These are phyloP conservation scores for Ceriops tagal DNA, from an alignment of 345 rosid species.

Conservation along the genomic window DNA sequence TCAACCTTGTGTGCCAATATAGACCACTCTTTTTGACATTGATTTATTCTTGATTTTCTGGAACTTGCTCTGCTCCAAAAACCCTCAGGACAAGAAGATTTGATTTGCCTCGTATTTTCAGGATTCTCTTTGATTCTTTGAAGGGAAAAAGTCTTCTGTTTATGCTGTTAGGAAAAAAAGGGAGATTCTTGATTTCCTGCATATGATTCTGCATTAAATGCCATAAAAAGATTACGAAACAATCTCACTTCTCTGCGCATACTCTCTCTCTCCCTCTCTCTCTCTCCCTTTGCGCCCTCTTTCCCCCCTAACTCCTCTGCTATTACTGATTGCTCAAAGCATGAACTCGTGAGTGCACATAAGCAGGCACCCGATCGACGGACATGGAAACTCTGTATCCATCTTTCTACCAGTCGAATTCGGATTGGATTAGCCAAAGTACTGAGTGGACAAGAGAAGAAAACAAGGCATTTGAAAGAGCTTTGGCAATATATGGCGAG, in stretches of 20 bases:
- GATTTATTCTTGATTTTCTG: conserved; percentile 1
- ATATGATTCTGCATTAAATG: conserved; percentile 23
- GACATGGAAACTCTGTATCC: conserved; percentile 62
- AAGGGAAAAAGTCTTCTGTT: conserved; percentile 35
- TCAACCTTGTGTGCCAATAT: conserved; percentile 8
- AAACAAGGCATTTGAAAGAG: conserved; percentile 78
- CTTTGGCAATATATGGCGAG: conserved; percentile 61
- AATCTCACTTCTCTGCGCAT: background rate
- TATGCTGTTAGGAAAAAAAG: conserved; percentile 16
- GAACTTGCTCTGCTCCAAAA: conserved; percentile 3
- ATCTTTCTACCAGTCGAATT: conserved; percentile 28
- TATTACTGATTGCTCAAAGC: background rate
- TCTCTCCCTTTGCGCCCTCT: background rate
- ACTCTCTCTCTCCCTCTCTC: background rate
- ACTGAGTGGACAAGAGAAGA: conserved; percentile 66
- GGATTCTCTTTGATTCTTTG: conserved; percentile 32
- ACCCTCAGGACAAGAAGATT: conserved; percentile 6
- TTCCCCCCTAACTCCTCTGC: background rate
- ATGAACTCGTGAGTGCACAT: background rate
- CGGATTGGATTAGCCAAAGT: conserved; percentile 29
- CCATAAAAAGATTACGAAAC: conserved; percentile 14
- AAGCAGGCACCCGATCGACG: background rate
- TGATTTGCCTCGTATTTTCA: conserved; percentile 17
- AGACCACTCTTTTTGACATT: conserved; percentile 10
- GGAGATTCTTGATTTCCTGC: conserved; percentile 39